Evolutionary conservation across 257 asterid genomes (phyloP).

Genomic region (Schizonepeta tenuifolia): DNA sequence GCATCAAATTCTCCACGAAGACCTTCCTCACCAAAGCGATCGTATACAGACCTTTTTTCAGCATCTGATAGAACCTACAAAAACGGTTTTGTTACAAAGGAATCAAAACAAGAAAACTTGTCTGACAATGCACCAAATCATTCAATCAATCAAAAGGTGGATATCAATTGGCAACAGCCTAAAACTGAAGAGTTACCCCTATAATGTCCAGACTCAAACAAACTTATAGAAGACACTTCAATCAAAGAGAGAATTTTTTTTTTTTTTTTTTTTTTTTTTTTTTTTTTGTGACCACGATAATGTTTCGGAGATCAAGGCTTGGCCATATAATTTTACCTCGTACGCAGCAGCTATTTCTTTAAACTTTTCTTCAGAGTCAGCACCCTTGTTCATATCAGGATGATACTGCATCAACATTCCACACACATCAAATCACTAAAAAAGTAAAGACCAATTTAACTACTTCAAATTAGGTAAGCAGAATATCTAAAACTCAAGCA

Average conservation of each 20-base stretch:
- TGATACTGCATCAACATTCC: slow-evolving; percentile 66
- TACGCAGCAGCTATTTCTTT: slow-evolving; percentile 96
- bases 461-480: slow-evolving; percentile 4
- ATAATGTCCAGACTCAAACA: too few relatives aligned
- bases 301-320: neutral
- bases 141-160: slow-evolving; percentile 1
- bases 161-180: neutral
- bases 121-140: slow-evolving; percentile 18
- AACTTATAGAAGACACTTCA: too few relatives aligned
- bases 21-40: slow-evolving; percentile 92
- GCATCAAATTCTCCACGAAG: slow-evolving; percentile 68
- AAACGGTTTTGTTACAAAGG: slow-evolving; percentile 35
- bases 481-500: neutral
- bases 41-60: slow-evolving; percentile 85
- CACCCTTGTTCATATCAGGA: slow-evolving; percentile 88
- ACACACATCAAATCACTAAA: slow-evolving; percentile 13
- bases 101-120: slow-evolving; percentile 12
- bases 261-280: too few relatives aligned
- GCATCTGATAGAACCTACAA: slow-evolving; percentile 84
- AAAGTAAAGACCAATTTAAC: slow-evolving; percentile 4
- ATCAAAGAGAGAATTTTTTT: too few relatives aligned
- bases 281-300: neutral
- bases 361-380: slow-evolving; percentile 91
- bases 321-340: slow-evolving; percentile 59
- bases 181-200: too few relatives aligned